These are phyloP conservation scores for Excoecaria agallocha DNA, from an alignment of 345 rosid genomes.

Conservation along the genomic window DNA sequence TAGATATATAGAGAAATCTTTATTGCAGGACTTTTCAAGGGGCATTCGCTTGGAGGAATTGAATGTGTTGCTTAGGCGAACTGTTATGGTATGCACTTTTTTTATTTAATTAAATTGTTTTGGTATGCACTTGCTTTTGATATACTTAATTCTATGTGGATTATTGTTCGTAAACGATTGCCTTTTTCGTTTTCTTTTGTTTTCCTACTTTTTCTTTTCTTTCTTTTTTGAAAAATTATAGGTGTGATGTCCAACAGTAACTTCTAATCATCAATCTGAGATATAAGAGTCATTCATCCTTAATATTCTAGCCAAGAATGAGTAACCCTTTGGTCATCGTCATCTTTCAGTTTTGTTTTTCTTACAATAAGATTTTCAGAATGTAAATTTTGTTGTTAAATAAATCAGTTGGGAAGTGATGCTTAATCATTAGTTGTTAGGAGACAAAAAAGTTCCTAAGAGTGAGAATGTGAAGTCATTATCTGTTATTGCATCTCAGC, in stretches of 20 bases:
- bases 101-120: slow-evolving; percentile 36
- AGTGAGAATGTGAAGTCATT: background rate
- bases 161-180: background rate
- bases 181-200: background rate
- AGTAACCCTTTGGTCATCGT: background rate
- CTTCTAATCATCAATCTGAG: background rate
- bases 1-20: slow-evolving; percentile 16
- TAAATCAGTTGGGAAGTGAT: background rate
- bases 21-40: slow-evolving; percentile 78
- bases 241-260: background rate
- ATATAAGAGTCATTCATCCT: background rate
- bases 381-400: background rate
- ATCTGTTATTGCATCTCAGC: background rate
- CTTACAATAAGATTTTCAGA: background rate
- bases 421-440: background rate
- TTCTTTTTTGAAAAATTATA: background rate
- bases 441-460: background rate
- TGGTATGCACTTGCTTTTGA: slow-evolving; percentile 54
- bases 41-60: slow-evolving; percentile 91
- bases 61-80: slow-evolving; percentile 72
- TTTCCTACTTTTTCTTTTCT: too few relatives aligned
- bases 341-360: background rate
- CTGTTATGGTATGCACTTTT: slow-evolving; percentile 73
- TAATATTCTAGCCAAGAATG: background rate
- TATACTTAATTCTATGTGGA: background rate